Evolutionary conservation across 768 basidiomycete species (phyloP).

Genomic region (Tylopilus plumbeoviolaceoides): DNA sequence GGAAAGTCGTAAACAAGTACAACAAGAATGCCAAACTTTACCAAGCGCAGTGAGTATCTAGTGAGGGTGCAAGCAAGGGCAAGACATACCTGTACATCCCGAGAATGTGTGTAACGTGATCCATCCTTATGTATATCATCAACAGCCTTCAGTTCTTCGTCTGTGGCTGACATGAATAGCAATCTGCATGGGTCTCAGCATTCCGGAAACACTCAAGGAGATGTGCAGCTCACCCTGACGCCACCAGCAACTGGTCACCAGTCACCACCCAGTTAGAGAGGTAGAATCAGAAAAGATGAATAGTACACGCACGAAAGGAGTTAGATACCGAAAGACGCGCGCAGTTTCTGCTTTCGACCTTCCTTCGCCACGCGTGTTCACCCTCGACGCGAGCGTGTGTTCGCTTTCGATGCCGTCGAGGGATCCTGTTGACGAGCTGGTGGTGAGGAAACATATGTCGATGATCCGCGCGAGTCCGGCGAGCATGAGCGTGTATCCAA

Average conservation of each 20-base stretch:
- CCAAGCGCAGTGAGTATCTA: too few species aligned
- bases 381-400: constrained; percentile 53
- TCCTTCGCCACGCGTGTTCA: constrained; percentile 10
- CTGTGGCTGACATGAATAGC: too few species aligned
- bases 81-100: constrained; percentile 88
- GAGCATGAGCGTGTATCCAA: too few species aligned
- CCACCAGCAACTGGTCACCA: constrained; percentile 75
- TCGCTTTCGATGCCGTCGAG: constrained; percentile 59
- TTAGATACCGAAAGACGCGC: constrained; percentile 71
- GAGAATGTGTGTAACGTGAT: constrained; percentile 86
- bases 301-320: constrained; percentile 51
- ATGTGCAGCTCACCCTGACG: too few species aligned
- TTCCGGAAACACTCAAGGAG: too few species aligned
- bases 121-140: constrained; percentile 77
- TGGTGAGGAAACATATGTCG: constrained; percentile 77
- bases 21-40: too few species aligned
- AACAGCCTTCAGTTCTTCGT: constrained; percentile 78
- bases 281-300: constrained; percentile 55
- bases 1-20: too few species aligned
- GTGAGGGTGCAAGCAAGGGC: too few species aligned
- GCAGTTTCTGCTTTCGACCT: constrained; percentile 35
- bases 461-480: constrained; percentile 75
- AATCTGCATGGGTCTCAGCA: too few species aligned
- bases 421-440: constrained; percentile 27
- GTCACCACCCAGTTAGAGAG: background rate